phyloP scores from a whole-genome alignment of 2,329 filamentous ascomycete genomes.

The Nemania bipapillata region DNA sequence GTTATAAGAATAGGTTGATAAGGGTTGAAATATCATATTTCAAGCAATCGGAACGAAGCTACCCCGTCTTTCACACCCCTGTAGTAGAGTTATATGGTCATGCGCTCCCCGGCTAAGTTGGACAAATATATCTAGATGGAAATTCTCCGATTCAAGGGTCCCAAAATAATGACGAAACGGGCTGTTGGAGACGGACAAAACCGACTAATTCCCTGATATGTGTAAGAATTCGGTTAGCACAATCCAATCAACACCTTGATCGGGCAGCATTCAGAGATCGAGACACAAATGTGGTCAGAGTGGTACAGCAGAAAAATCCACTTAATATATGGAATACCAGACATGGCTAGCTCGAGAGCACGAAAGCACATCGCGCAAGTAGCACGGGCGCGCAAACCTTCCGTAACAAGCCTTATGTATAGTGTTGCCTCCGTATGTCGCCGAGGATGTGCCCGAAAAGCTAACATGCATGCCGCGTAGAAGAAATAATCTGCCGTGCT shows the following conservation, averaged over 20 bases:
- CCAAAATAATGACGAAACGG: not conserved
- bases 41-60: constrained; percentile 3
- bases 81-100: constrained; percentile 15
- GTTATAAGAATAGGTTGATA: not conserved
- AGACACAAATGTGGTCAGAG: constrained; percentile 23
- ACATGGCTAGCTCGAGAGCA: constrained; percentile 19
- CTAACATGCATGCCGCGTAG: not conserved
- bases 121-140: constrained; percentile 18
- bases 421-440: constrained; percentile 14
- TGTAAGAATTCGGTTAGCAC: constrained; percentile 5
- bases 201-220: constrained; percentile 4
- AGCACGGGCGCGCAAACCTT: constrained; percentile 13
- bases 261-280: constrained; percentile 21
- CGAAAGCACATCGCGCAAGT: constrained; percentile 19
- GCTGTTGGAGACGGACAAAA: constrained; percentile 6
- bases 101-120: constrained; percentile 1
- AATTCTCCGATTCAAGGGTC: constrained; percentile 8
- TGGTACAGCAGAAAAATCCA: constrained; percentile 18
- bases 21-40: constrained; percentile 6
- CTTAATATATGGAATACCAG: constrained; percentile 2
- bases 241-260: constrained; percentile 1
- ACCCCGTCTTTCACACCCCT: constrained; percentile 8
- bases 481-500: constrained; percentile 16
- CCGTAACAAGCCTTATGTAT: constrained; percentile 9
- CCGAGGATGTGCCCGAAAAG: constrained; percentile 25